These are phyloP conservation scores for Pilatotrama ljubarskyi DNA, from an alignment of 768 basidiomycete species.

Conservation along the genomic window DNA sequence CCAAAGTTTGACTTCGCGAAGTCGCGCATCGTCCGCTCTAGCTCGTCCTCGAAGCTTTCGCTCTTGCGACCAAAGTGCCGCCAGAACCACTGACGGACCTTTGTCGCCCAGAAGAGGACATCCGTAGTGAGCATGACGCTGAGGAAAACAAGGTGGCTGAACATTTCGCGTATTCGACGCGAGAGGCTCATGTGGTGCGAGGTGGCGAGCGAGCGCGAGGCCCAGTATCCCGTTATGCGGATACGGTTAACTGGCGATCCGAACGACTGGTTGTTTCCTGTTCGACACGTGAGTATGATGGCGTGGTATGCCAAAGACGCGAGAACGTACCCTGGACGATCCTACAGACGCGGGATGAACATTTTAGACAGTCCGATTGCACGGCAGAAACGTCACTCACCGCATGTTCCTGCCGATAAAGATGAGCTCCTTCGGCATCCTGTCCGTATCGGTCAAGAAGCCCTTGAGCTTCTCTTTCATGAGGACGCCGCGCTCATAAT, in stretches of 20 bases:
- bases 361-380: not conserved
- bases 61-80: constrained; percentile 41
- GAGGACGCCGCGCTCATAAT: constrained; percentile 67
- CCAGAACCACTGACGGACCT: constrained; percentile 48
- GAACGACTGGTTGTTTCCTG: constrained; percentile 71
- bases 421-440: constrained; percentile 74
- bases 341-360: not conserved
- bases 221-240: constrained; percentile 86
- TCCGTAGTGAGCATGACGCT: constrained; percentile 69
- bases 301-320: not conserved
- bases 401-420: constrained; percentile 81
- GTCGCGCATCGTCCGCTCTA: constrained; percentile 71
- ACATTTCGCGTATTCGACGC: constrained; percentile 51
- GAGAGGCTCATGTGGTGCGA: constrained; percentile 42
- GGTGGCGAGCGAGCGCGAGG: constrained; percentile 63
- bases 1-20: constrained; percentile 82
- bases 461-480: constrained; percentile 69
- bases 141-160: constrained; percentile 62
- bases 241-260: constrained; percentile 89
- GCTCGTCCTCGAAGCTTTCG: constrained; percentile 74
- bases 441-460: constrained; percentile 73
- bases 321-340: constrained; percentile 38
- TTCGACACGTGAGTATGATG: not conserved
- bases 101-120: constrained; percentile 64
- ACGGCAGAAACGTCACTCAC: constrained; percentile 28